A percentile compares a stretch with the other conserved stretches of the same genome.
phyloP scores from a whole-genome alignment of 169 alveolate species.

The Cryptosporidium muris region DNA sequence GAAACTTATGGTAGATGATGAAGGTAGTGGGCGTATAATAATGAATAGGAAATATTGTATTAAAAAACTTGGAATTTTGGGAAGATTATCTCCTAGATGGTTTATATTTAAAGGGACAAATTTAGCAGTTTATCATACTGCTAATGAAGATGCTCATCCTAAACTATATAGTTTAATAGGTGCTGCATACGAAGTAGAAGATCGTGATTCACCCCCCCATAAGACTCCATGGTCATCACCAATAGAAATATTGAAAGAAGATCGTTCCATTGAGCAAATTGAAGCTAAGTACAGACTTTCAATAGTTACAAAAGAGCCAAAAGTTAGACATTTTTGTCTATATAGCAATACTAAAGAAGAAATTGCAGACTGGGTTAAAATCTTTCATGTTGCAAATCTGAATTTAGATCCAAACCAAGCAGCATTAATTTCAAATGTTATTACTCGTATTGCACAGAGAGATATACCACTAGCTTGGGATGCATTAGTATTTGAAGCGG shows the following conservation, averaged over 20 bases:
- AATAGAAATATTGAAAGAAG: slow-evolving; percentile 46
- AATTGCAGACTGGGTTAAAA: slow-evolving; percentile 70
- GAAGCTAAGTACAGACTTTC: slow-evolving; percentile 69
- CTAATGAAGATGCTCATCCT: slow-evolving; percentile 64
- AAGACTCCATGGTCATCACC: slow-evolving; percentile 64
- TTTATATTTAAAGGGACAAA: slow-evolving; percentile 63
- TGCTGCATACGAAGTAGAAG: slow-evolving; percentile 69
- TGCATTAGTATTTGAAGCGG: slow-evolving; percentile 68
- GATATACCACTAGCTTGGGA: slow-evolving; percentile 69
- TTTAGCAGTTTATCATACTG: slow-evolving; percentile 51
- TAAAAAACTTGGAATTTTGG: slow-evolving; percentile 56
- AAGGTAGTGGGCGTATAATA: slow-evolving; percentile 43
- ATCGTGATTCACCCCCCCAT: slow-evolving; percentile 58
- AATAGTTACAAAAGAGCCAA: slow-evolving; percentile 68
- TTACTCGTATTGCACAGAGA: slow-evolving; percentile 69
- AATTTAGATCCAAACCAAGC: slow-evolving; percentile 70
- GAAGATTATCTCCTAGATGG: slow-evolving; percentile 65
- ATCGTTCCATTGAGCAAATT: slow-evolving; percentile 33
- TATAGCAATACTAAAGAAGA: slow-evolving; percentile 64
- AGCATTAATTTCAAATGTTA: slow-evolving; percentile 65
- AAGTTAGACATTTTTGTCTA: slow-evolving; percentile 56
- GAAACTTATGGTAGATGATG: slow-evolving; percentile 68
- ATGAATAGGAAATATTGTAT: slow-evolving; percentile 49
- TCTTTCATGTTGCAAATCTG: slow-evolving; percentile 66
- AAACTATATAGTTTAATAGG: slow-evolving; percentile 65